Evolutionary conservation across 192 early-diverging fungal species (phyloP).

Genomic region (Linnemannia elongata): DNA sequence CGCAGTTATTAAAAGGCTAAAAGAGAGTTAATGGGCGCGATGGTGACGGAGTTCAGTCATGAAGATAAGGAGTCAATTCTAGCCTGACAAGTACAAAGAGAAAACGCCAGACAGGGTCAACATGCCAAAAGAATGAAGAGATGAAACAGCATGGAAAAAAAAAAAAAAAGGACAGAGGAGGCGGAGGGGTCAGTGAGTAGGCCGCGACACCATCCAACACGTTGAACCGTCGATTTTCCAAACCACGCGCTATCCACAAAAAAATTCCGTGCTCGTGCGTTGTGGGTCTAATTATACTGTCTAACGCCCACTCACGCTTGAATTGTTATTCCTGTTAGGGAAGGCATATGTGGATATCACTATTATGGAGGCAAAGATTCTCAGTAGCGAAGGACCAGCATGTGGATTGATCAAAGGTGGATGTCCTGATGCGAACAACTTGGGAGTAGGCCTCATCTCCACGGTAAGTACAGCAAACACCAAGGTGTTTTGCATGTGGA

Average conservation of each 20-base stretch:
- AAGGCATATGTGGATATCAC: conserved; percentile 15
- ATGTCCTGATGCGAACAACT: conserved; percentile 12
- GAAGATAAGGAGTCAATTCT: not conserved
- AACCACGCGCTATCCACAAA: not conserved
- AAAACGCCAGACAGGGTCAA: not conserved
- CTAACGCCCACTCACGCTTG: not conserved
- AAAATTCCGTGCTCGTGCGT: not conserved
- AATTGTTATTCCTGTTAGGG: conserved; percentile 5
- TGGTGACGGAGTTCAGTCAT: not conserved
- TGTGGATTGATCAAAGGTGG: conserved; percentile 31
- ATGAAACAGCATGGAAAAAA: not conserved
- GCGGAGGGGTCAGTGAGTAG: not conserved
- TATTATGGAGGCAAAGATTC: conserved; percentile 12
- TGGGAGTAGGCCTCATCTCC: conserved; percentile 19
- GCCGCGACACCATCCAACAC: not conserved
- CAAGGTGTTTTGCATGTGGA: not conserved
- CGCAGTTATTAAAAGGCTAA: conserved; percentile 4
- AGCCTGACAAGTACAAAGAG: not conserved
- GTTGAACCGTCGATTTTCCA: not conserved
- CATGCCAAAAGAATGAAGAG: not conserved
- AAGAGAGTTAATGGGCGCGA: conserved; percentile 1
- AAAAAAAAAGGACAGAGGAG: not conserved
- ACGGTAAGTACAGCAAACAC: conserved; percentile 12
- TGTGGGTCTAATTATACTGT: not conserved
- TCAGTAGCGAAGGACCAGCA: conserved; percentile 31